Percentiles rank a stretch among this genome's conserved stretches.
These are phyloP conservation scores for Gymnopilus junonius DNA, from an alignment of 768 basidiomycete species.

Conservation along the genomic window DNA sequence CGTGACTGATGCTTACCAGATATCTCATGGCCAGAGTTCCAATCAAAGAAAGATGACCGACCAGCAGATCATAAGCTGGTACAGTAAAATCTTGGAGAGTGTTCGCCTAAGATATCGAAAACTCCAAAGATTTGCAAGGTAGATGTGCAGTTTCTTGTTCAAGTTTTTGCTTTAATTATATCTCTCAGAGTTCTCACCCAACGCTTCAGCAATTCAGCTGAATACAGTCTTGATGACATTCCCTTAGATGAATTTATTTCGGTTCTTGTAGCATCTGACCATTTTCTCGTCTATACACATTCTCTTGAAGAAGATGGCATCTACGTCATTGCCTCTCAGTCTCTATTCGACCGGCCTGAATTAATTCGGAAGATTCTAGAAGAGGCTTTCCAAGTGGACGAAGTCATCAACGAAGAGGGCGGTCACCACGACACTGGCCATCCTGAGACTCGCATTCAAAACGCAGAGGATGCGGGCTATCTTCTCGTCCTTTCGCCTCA, in stretches of 20 bases:
- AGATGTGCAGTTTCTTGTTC: constrained; percentile 18
- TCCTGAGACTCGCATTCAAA: constrained; percentile 46
- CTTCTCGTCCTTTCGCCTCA: constrained; percentile 87
- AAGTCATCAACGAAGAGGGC: constrained; percentile 55
- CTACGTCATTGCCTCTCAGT: constrained; percentile 85
- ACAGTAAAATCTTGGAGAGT: constrained; percentile 90
- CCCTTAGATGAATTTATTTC: constrained; percentile 82
- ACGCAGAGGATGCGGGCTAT: constrained; percentile 71
- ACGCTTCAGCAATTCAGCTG: constrained; percentile 91
- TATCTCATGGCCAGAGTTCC: constrained; percentile 28
- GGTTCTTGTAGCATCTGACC: constrained; percentile 79
- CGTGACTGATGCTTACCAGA: background rate
- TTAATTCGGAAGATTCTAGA: constrained; percentile 79
- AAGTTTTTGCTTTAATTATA: constrained; percentile 7
- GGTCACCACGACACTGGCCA: constrained; percentile 46
- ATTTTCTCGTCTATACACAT: constrained; percentile 93
- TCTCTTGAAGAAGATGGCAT: constrained; percentile 87
- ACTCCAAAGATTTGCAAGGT: constrained; percentile 92
- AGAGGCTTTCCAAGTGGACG: constrained; percentile 83
- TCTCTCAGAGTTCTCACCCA: constrained; percentile 67
- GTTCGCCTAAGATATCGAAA: constrained; percentile 93
- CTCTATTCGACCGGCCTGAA: constrained; percentile 76
- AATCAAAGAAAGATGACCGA: constrained; percentile 66
- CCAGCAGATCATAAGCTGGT: constrained; percentile 87
- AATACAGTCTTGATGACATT: constrained; percentile 80